These are phyloP conservation scores for Yarrowia porcina DNA, from an alignment of 805 yeast genomes.

Conservation along the genomic window DNA sequence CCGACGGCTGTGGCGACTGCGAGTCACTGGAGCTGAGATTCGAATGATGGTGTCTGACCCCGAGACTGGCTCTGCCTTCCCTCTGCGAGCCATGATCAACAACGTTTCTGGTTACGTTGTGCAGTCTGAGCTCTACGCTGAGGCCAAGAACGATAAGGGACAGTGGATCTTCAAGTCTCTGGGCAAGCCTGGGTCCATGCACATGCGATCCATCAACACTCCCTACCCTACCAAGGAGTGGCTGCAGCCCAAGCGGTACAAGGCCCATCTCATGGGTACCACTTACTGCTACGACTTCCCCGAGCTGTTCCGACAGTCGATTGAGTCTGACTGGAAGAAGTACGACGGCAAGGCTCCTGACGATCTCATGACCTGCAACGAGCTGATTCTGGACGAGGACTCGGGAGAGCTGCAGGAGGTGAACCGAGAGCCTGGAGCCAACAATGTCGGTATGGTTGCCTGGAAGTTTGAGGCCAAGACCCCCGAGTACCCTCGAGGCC, in stretches of 20 bases:
- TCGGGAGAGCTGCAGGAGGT: conserved; percentile 79
- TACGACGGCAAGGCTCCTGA: conserved; percentile 50
- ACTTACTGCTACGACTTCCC: conserved; percentile 99
- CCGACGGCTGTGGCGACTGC: conserved; percentile 90
- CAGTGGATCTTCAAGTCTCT: conserved; percentile 97
- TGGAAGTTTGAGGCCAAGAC: conserved; percentile 88
- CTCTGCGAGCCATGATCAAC: conserved; percentile 93
- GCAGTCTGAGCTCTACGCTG: conserved; percentile 90
- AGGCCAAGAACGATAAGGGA: conserved; percentile 85
- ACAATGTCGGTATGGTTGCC: conserved; percentile 96
- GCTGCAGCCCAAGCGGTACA: conserved; percentile 96
- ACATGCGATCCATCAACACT: conserved; percentile 88
- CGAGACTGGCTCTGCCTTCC: conserved; percentile 86
- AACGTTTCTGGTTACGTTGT: conserved; percentile 97
- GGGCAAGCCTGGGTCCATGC: conserved; percentile 96
- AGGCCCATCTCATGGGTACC: conserved; percentile 97
- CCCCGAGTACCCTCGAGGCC: conserved; percentile 95
- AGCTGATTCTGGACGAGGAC: conserved; percentile 79
- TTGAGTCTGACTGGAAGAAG: conserved; percentile 78
- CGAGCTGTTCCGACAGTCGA: conserved; percentile 92
- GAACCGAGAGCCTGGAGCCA: conserved; percentile 93
- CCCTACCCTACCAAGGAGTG: conserved; percentile 98
- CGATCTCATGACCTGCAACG: conserved; percentile 73
- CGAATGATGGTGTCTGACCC: conserved; percentile 94
- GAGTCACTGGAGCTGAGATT: conserved; percentile 96